Evolutionary conservation across 495 filamentous ascomycete species (phyloP), one percentile per base, ranked within the genome.

Genomic region (Pyronema domesticum): DNA sequence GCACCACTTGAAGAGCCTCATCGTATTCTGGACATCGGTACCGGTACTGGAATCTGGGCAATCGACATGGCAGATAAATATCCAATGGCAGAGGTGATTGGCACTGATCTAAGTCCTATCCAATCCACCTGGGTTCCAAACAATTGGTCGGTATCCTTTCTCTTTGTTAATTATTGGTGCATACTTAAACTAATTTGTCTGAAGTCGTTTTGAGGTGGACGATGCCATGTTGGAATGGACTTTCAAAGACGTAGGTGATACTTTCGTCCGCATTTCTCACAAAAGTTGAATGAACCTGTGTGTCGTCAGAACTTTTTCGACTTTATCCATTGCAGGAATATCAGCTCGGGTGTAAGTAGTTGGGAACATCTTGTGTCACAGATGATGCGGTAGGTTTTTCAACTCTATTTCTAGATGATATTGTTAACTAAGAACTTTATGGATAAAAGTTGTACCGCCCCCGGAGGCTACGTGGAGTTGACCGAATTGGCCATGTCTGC

Each of bases 191-290:
- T n/a, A n/a, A n/a, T n/a, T n/a, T n/a, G n/a, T n/a, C n/a, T n/a
- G n/a, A n/a, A n/a, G n/a, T n/a, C n/a, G n/a, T n/a, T 73, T 72
- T 54, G 65, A 68, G 34, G 57, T 73, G 34, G 71, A 73, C 46
- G 71, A 73, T 52, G 60, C 69, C 51, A 68, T 71, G 57, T 52
- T 40, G 15, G 61, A 65, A 30, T 73, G 70, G 71, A 57, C 59
- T 1, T 71, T 61, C 51, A 49, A 57, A 0, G 50, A 51, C 46
- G 57, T 49, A 49, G 10, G 43, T 46, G 46, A 17, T 30, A 49
- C 9, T 30, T 14, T 9, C 15, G 35, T 33, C 7, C 46, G 4
- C 9, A 7, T 40, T 40, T 19, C 9, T 6, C 15, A 19, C 15
- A 14, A 7, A 34, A 10, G 7, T 34, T 33, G 18, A 49, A 8